Evolutionary conservation across 78 protist genomes (phyloP).

Genomic region (Mantamonas sphyraenae): DNA sequence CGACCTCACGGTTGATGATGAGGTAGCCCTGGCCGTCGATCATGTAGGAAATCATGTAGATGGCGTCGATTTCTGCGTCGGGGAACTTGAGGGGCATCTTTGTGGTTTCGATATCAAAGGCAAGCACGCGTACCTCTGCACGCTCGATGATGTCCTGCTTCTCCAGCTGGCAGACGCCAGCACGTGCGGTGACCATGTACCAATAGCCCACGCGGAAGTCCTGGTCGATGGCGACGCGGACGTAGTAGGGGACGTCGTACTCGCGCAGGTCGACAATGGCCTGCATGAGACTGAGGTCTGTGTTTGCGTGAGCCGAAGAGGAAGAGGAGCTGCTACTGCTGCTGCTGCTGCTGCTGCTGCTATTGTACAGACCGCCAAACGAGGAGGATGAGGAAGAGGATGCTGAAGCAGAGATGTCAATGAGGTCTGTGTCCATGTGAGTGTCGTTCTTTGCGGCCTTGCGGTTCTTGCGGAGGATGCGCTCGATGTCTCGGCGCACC

Average conservation of each 20-base stretch:
- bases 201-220: slow-evolving; percentile 47
- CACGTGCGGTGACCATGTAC: slow-evolving; percentile 23
- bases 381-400: not conserved
- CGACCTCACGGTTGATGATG: slow-evolving; percentile 90
- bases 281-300: slow-evolving; percentile 20
- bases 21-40: slow-evolving; percentile 73
- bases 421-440: not conserved
- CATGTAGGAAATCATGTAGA: slow-evolving; percentile 99
- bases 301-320: not conserved
- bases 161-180: not conserved
- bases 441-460: too few relatives aligned
- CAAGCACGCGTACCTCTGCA: slow-evolving; percentile 81
- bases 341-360: not conserved
- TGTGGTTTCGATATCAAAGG: slow-evolving; percentile 98
- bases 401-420: not conserved
- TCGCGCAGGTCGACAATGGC: slow-evolving; percentile 77
- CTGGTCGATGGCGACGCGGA: slow-evolving; percentile 86
- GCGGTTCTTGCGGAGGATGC: too few relatives aligned
- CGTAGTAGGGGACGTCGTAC: slow-evolving; percentile 93
- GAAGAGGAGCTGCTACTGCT: too few relatives aligned
- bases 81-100: slow-evolving; percentile 95
- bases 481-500: too few relatives aligned
- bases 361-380: not conserved
- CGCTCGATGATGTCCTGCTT: slow-evolving; percentile 37
- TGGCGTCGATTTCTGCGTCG: slow-evolving; percentile 56